phyloP scores from a whole-genome alignment of 805 yeast species.

The Kuraishia molischiana region DNA sequence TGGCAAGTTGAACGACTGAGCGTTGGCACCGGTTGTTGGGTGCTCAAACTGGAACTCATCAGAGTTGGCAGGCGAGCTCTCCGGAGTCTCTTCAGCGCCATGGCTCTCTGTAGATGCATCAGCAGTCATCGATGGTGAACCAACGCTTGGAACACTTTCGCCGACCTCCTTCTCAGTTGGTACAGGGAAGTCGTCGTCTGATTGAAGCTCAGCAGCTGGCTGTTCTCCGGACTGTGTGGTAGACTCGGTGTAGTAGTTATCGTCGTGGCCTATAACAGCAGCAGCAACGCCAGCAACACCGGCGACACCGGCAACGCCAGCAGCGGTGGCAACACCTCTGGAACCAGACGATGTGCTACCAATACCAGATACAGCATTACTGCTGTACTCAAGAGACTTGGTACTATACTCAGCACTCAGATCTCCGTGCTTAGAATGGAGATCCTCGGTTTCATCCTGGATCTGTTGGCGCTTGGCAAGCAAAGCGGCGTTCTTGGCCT shows the following conservation, averaged over 20 bases:
- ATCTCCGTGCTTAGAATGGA: constrained; percentile 24
- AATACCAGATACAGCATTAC: constrained; percentile 16
- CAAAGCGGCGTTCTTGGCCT: constrained; percentile 14
- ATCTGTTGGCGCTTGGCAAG: constrained; percentile 11
- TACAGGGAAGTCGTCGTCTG: neutral
- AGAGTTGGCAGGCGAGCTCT: constrained; percentile 37
- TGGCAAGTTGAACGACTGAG: constrained; percentile 27
- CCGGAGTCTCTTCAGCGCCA: constrained; percentile 26
- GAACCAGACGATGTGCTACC: constrained; percentile 6
- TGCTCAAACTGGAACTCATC: constrained; percentile 33
- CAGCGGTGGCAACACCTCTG: constrained; percentile 13
- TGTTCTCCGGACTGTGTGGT: neutral
- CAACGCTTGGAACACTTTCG: constrained; percentile 5
- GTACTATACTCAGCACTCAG: constrained; percentile 20
- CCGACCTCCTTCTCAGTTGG: neutral
- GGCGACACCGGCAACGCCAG: constrained; percentile 7
- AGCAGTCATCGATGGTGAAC: constrained; percentile 12
- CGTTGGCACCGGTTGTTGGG: constrained; percentile 6
- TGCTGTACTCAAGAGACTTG: constrained; percentile 18
- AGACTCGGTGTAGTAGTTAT: neutral
- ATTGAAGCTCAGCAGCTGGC: constrained; percentile 1
- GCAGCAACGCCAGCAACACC: constrained; percentile 4
- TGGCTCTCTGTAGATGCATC: constrained; percentile 1
- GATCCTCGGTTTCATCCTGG: constrained; percentile 29
- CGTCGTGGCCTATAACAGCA: neutral